A percentile compares a stretch with the other conserved stretches of the same genome.
Evolutionary conservation across 2,329 filamentous ascomycete genomes (phyloP).

Genomic region (Colletotrichum sublineola): DNA sequence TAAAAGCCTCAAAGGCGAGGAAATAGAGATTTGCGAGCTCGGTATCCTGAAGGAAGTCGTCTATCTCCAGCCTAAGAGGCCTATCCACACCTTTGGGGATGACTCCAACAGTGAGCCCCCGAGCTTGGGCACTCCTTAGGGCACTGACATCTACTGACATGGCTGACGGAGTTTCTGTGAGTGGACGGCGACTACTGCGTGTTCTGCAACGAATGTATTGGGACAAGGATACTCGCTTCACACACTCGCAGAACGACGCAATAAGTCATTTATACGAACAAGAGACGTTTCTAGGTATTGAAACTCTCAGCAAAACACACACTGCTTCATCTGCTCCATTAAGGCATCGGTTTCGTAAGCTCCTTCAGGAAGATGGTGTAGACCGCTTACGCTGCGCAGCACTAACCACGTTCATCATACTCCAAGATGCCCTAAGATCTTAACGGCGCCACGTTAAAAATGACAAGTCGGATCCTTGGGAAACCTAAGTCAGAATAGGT

Average conservation of each 20-base stretch:
- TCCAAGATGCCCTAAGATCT: not conserved
- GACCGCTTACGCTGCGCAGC: not conserved
- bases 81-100: not conserved
- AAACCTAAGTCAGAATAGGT: not conserved
- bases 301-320: not conserved
- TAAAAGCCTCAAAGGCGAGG: constrained; percentile 22
- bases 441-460: not conserved
- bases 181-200: not conserved
- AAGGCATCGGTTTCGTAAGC: not conserved
- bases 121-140: not conserved
- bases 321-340: not conserved
- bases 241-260: no score
- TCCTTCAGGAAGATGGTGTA: not conserved
- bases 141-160: not conserved
- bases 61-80: constrained; percentile 26
- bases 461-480: no score
- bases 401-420: not conserved
- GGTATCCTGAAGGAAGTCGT: constrained; percentile 25
- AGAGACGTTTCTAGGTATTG: not conserved
- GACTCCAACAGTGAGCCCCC: not conserved
- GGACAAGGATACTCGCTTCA: no score
- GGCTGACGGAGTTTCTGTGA: not conserved
- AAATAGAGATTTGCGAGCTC: constrained; percentile 33
- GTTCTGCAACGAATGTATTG: not conserved
- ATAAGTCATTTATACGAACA: not conserved